These are phyloP conservation scores for Saposhnikovia divaricata DNA, from an alignment of 129 eudicot genomes.

Conservation along the genomic window DNA sequence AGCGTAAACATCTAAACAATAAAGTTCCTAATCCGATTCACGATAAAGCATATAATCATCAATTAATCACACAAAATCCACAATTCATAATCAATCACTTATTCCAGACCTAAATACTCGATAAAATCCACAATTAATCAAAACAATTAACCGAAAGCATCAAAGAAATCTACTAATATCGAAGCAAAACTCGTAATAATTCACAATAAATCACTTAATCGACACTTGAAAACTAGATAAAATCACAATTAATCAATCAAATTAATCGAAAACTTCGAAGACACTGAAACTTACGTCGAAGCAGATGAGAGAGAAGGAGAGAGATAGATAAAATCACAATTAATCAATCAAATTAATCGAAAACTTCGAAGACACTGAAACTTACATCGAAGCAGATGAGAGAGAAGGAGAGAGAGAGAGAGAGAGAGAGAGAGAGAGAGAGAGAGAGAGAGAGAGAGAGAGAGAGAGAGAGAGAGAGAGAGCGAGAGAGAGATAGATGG, in stretches of 20 bases:
- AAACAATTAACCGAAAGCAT: not conserved
- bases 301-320: no score
- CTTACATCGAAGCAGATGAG: no score
- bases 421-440: no score
- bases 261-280: not conserved
- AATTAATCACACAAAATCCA: no score
- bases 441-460: no score
- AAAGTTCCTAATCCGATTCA: not conserved
- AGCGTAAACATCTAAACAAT: not conserved
- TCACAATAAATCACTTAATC: not conserved
- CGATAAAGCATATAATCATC: not conserved
- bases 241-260: not conserved
- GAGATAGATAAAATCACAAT: no score
- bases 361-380: no score
- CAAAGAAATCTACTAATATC: no score
- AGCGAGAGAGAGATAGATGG: no score
- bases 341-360: no score
- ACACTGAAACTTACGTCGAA: conserved; percentile 23
- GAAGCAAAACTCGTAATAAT: not conserved
- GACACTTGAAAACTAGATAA: not conserved
- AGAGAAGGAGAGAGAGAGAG: no score
- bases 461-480: no score
- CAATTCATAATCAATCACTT: not conserved
- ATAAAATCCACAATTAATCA: not conserved
- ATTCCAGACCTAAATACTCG: not conserved